Evolutionary conservation across 768 basidiomycete genomes (phyloP), one percentile per base, ranked within the genome.

Genomic region (Neoboletus subvelutipes): DNA sequence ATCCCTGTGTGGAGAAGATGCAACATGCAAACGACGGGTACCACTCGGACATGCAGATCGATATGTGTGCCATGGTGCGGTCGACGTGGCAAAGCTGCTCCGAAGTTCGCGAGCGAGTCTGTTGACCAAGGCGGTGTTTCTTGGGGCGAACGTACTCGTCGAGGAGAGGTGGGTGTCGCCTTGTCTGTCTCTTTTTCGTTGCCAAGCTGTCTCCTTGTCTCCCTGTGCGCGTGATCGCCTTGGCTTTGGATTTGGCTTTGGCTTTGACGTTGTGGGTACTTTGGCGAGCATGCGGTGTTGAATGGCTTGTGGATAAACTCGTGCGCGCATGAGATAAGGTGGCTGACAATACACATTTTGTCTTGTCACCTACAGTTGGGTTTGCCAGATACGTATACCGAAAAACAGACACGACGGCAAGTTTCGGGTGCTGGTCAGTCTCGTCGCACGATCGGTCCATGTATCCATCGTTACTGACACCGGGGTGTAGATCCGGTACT

Each of bases 121-220:
- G 54, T 64, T 85, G 50, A 79, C 83, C 57, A 74, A 76, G 53
- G 83, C 83, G 17, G 72, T 76, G 51, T 60, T 65, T 10, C 60
- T 80, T 20, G 85, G 83, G 17, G 84, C 79, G 4, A 85, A 84
- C 62, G 82, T 81, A 1, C 76, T 91, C 52, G 79, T 85, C 3
- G 83, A 90, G 41, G 89, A 91, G 66, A 77, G 80, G 89, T 90
- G 66, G 45, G 87, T 83, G 29, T 46, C 31, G 10, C 11, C 1
- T 34, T 31, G 33, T 50, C 37, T 48, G 36, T n/a, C 22, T 52
- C 7, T 1, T 9, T 40, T 15, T 26, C 46, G 20, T 15, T 9
- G 22, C 22, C 45, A 36, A 37, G 55, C 29, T 43, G 42, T 52
- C 20, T 28, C 5, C 28, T 28, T 28, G 28, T 5, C 28, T 37